These are phyloP conservation scores for Ceratocystis cacaofunesta DNA, from an alignment of 2,329 filamentous ascomycete species.

Conservation along the genomic window DNA sequence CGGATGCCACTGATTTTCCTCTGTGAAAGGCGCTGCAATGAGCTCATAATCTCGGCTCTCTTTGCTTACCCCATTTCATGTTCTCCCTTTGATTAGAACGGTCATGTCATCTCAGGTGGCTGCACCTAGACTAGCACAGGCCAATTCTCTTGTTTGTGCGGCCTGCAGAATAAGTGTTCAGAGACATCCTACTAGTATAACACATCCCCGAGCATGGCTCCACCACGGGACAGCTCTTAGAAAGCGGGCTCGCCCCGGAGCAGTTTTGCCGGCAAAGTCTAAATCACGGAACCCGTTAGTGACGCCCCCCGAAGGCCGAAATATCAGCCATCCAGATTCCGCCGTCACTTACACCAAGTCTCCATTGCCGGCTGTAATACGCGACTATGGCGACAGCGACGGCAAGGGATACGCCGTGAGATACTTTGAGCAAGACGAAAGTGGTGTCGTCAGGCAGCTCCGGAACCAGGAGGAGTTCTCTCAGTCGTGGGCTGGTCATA, in stretches of 20 bases:
- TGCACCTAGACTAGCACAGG: conserved; percentile 15
- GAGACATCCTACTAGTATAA: background rate
- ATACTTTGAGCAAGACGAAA: conserved; percentile 31
- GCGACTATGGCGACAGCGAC: conserved; percentile 12
- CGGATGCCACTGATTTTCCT: background rate
- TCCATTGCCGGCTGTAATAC: conserved; percentile 16
- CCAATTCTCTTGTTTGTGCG: conserved; percentile 12
- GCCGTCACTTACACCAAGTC: conserved; percentile 12
- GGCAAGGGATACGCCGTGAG: conserved; percentile 15
- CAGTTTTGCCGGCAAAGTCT: background rate
- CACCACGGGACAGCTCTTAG: background rate
- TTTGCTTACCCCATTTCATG: conserved; percentile 1
- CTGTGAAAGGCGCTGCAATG: background rate
- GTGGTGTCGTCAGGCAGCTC: conserved; percentile 25
- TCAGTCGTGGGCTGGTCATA: conserved; percentile 25
- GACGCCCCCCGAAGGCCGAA: background rate
- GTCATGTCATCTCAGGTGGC: conserved; percentile 15
- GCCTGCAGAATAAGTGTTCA: background rate
- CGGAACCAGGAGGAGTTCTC: conserved; percentile 28
- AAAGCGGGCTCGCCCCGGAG: conserved; percentile 10
- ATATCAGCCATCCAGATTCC: conserved; percentile 8
- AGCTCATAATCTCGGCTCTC: background rate
- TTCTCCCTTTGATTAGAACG: background rate
- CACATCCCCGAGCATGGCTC: conserved; percentile 8
- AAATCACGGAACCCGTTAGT: background rate